Evolutionary conservation across 257 asterid species (phyloP).

Genomic region (Craterostigma plantagineum): DNA sequence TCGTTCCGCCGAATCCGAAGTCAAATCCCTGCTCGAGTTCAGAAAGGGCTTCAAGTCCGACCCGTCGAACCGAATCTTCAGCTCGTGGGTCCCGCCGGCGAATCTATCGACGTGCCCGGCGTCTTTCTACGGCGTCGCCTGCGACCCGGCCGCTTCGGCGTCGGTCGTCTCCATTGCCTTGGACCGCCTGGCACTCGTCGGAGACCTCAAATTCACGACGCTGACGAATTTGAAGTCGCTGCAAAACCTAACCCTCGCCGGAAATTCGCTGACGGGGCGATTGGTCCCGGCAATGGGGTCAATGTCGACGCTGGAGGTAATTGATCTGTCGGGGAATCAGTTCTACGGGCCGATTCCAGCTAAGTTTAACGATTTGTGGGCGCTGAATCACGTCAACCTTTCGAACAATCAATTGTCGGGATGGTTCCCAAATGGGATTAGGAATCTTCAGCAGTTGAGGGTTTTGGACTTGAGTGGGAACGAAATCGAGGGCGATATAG

Average conservation of each 20-base stretch:
- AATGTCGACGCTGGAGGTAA: conserved; percentile 31
- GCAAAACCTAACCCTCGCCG: conserved; percentile 36
- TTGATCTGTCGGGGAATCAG: conserved; percentile 58
- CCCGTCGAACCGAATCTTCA: conserved; percentile 29
- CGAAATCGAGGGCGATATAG: conserved; percentile 30
- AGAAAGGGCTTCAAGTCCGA: conserved; percentile 42
- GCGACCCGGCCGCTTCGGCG: conserved; percentile 14
- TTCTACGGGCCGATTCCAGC: conserved; percentile 62
- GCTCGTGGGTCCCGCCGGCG: conserved; percentile 24
- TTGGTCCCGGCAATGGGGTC: conserved; percentile 44
- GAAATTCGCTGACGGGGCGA: conserved; percentile 51
- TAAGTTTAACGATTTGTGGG: conserved; percentile 37
- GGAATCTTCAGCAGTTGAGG: conserved; percentile 43
- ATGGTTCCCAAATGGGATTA: conserved; percentile 35
- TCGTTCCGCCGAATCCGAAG: conserved; percentile 20
- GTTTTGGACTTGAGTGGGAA: conserved; percentile 53
- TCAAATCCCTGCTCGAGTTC: conserved; percentile 55
- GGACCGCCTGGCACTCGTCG: conserved; percentile 29
- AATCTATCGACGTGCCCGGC: conserved; percentile 25
- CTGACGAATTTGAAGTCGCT: conserved; percentile 26
- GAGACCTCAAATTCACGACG: conserved; percentile 52
- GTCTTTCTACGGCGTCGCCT: conserved; percentile 35
- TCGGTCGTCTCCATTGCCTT: conserved; percentile 28
- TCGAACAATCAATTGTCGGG: conserved; percentile 38
- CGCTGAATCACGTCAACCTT: conserved; percentile 34